phyloP scores from a whole-genome alignment of 208 protist genomes.

The Phytomonas serpens region DNA sequence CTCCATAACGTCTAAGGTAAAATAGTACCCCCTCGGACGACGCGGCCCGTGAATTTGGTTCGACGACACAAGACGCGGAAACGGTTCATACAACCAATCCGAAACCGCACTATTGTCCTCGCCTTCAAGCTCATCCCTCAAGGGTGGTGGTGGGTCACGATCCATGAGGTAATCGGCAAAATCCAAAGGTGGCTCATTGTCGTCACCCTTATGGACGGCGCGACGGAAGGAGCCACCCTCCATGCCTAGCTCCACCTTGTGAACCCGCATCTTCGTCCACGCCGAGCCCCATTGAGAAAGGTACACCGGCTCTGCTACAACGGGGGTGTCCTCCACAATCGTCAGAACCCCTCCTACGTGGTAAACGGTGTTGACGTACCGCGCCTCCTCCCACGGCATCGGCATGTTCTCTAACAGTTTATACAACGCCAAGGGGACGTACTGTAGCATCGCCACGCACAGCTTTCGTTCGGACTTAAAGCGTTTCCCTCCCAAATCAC shows the following conservation, averaged over 20 bases:
- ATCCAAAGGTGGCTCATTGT: constrained; percentile 99
- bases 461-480: constrained; percentile 99
- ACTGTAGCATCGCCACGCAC: constrained; percentile 99
- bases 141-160: constrained; percentile 92
- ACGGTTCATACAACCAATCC: constrained; percentile 99
- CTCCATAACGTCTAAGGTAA: constrained; percentile 76
- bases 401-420: constrained; percentile 99
- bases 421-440: constrained; percentile 98
- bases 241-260: constrained; percentile 93
- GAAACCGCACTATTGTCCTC: constrained; percentile 96
- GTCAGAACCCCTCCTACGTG: constrained; percentile 99
- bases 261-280: constrained; percentile 99
- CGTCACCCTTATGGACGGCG: constrained; percentile 98
- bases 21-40: constrained; percentile 91
- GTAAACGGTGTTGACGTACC: constrained; percentile 98
- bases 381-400: constrained; percentile 97
- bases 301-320: constrained; percentile 98
- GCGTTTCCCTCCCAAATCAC: constrained; percentile 97
- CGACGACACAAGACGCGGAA: constrained; percentile 82
- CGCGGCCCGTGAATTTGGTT: constrained; percentile 75
- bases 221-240: constrained; percentile 81
- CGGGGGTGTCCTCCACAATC: constrained; percentile 99
- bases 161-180: constrained; percentile 99
- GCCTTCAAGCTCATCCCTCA: constrained; percentile 96
- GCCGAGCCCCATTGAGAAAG: constrained; percentile 99